Evolutionary conservation across 352 stramenopile genomes (phyloP).

Genomic region (Phytophthora crassamura): DNA sequence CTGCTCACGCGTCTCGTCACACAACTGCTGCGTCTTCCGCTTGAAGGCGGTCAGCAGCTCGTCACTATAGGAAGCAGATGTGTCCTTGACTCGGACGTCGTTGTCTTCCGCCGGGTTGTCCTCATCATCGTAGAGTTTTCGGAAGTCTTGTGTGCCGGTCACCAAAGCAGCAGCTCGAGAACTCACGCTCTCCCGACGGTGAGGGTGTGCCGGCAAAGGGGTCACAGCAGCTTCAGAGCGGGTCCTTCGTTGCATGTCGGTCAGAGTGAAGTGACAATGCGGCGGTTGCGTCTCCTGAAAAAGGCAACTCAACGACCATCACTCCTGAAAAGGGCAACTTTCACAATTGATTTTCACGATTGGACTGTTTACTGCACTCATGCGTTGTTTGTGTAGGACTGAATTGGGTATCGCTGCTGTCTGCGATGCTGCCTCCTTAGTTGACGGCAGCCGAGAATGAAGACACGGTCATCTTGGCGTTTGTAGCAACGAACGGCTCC

Average conservation of each 20-base stretch:
- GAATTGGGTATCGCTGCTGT: conserved; percentile 5
- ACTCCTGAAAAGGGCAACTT: conserved; percentile 28
- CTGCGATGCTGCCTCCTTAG: conserved; percentile 6
- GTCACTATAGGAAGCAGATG: conserved; percentile 17
- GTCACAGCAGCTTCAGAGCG: neutral
- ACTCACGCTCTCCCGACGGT: neutral
- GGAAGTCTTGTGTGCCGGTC: neutral
- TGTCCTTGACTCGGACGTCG: neutral
- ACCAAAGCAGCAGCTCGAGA: conserved; percentile 7
- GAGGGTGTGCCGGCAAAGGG: neutral
- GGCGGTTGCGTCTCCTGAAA: conserved; percentile 18
- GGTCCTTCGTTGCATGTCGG: conserved; percentile 11
- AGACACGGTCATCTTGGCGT: conserved; percentile 35
- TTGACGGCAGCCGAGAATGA: conserved; percentile 28
- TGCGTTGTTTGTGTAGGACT: conserved; percentile 1
- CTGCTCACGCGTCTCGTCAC: conserved; percentile 60
- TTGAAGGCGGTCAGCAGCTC: conserved; percentile 37
- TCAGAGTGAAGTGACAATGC: neutral
- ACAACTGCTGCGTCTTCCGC: conserved; percentile 55
- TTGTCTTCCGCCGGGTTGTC: conserved; percentile 4
- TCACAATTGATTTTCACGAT: conserved; percentile 1
- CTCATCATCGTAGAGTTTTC: neutral
- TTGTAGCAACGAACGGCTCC: conserved; percentile 31
- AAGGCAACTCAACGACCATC: conserved; percentile 14
- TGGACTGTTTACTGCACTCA: conserved; percentile 10